A percentile compares a stretch with the other conserved stretches of the same genome.
These are phyloP conservation scores for Fraxinus velutina DNA, from an alignment of 305 asterid genomes.

Conservation along the genomic window DNA sequence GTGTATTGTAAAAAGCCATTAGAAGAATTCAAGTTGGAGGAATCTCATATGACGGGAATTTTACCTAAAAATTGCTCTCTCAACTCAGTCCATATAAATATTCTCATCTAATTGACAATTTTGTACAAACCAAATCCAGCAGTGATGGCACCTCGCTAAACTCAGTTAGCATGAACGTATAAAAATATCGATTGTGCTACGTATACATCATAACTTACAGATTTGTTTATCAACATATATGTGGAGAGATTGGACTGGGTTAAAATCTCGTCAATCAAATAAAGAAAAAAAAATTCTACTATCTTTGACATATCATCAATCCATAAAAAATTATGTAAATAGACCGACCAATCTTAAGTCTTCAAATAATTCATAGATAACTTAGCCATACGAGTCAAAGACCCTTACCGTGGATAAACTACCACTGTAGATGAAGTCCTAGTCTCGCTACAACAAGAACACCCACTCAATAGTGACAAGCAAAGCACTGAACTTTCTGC, in stretches of 20 bases:
- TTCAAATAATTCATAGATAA: neutral
- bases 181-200: too few species aligned
- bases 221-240: too few species aligned
- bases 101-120: neutral
- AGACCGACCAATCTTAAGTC: neutral
- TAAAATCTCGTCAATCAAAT: too few species aligned
- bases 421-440: neutral
- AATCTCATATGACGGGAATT: neutral
- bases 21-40: neutral
- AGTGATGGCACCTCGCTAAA: neutral
- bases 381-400: neutral
- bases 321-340: too few species aligned
- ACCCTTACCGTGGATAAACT: neutral
- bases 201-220: too few species aligned
- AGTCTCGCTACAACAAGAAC: neutral
- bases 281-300: too few species aligned
- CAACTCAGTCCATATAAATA: neutral
- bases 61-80: neutral
- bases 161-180: neutral
- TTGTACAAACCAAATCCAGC: neutral
- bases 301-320: too few species aligned
- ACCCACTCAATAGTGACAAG: neutral
- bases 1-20: neutral
- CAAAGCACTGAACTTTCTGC: neutral
- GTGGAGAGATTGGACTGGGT: too few species aligned